Percentiles rank a stretch among this genome's conserved stretches.
Conservation (phyloP, 495 filamentous ascomycete species). For the Annulohypoxylon nitens region DNA sequence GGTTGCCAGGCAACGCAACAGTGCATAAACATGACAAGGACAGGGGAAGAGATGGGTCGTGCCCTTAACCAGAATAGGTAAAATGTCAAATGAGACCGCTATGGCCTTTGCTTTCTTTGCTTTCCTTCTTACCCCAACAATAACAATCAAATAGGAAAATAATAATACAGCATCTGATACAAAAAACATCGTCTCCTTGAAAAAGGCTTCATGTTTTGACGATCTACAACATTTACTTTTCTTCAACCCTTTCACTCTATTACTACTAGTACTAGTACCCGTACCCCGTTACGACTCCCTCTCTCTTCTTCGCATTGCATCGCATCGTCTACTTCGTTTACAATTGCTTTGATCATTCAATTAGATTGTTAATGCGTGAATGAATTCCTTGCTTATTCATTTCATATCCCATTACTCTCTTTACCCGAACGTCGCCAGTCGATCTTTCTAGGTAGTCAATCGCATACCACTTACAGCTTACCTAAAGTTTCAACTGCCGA, state of each 20-base stretch:
- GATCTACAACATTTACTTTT: slow-evolving; percentile 34
- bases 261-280: slow-evolving; percentile 11
- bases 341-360: slow-evolving; percentile 8
- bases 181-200: slow-evolving; percentile 52
- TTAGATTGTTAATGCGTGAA: slow-evolving; percentile 9
- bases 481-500: slow-evolving; percentile 9
- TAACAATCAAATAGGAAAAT: slow-evolving; percentile 51
- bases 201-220: slow-evolving; percentile 16
- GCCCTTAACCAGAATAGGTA: slow-evolving; percentile 35
- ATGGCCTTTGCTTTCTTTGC: slow-evolving; percentile 27
- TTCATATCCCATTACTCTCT: slow-evolving; percentile 13
- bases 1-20: slow-evolving; percentile 49
- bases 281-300: not conserved
- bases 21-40: slow-evolving; percentile 40
- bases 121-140: slow-evolving; percentile 46
- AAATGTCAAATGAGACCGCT: slow-evolving; percentile 42
- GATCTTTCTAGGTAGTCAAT: slow-evolving; percentile 16
- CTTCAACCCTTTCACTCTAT: slow-evolving; percentile 21
- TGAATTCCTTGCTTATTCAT: slow-evolving; percentile 31
- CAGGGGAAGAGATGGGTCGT: not conserved
- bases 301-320: slow-evolving; percentile 14
- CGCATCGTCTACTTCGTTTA: slow-evolving; percentile 20
- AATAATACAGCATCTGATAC: slow-evolving; percentile 46
- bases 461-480: not conserved
- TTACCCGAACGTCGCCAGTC: slow-evolving; percentile 14